Evolutionary conservation across 2,329 filamentous ascomycete genomes (phyloP).

Genomic region (Bipolaris victoriae): DNA sequence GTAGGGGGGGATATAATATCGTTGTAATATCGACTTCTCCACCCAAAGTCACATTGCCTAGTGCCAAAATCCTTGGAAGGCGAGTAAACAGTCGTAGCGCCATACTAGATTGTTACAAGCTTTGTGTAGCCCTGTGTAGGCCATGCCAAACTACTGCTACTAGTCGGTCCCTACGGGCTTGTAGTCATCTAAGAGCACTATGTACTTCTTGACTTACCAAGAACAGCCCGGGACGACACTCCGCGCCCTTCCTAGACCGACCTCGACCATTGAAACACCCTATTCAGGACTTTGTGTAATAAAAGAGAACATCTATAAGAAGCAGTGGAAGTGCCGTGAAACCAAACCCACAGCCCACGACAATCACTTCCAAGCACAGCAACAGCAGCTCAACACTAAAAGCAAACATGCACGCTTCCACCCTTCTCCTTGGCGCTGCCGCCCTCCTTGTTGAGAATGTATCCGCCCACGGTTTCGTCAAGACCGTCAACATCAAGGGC

Average conservation of each 20-base stretch:
- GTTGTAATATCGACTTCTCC: conserved; percentile 21
- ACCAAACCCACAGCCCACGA: neutral
- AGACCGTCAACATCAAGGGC: conserved; percentile 30
- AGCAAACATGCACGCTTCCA: conserved; percentile 26
- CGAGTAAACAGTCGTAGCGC: conserved; percentile 6
- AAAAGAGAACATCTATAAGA: conserved; percentile 10
- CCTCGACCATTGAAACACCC: neutral
- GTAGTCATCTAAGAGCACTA: conserved; percentile 14
- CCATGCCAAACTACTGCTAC: conserved; percentile 10
- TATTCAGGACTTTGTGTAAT: neutral
- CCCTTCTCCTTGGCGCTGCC: conserved; percentile 26
- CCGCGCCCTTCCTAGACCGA: neutral
- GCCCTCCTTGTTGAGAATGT: conserved; percentile 29
- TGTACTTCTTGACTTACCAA: conserved; percentile 4
- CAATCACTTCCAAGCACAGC: neutral
- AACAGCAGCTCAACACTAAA: neutral
- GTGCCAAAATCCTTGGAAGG: conserved; percentile 1
- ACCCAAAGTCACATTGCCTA: neutral
- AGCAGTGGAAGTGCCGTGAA: neutral
- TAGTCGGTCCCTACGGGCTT: conserved; percentile 6
- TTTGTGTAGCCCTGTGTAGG: conserved; percentile 1
- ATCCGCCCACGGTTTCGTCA: conserved; percentile 43
- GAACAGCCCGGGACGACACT: neutral
- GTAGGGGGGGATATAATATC: conserved; percentile 19
- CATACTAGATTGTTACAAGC: conserved; percentile 10